These are phyloP conservation scores for Myxozyma monticola DNA, from an alignment of 805 yeast species.

Conservation along the genomic window DNA sequence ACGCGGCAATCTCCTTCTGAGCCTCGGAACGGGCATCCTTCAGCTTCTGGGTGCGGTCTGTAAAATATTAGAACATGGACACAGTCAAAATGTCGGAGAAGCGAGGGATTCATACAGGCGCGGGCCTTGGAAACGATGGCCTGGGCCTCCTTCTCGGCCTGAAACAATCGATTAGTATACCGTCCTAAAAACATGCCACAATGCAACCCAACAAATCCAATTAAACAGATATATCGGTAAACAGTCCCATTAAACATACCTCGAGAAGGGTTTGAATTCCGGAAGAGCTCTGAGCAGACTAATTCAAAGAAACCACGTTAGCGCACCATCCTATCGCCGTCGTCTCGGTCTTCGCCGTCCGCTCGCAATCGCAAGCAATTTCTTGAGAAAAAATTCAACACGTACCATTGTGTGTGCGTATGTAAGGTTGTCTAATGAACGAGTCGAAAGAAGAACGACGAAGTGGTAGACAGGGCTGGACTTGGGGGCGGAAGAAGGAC, in stretches of 20 bases:
- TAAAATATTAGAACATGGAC: neutral
- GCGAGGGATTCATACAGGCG: conserved; percentile 53
- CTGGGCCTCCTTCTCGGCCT: conserved; percentile 98
- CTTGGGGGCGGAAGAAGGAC: no score
- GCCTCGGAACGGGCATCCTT: conserved; percentile 96
- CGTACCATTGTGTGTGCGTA: no score
- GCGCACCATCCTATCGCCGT: no score
- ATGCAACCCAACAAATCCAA: neutral
- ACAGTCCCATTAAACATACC: conserved; percentile 39
- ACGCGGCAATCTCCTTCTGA: conserved; percentile 78
- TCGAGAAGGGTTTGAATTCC: conserved; percentile 72
- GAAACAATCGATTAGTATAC: no score
- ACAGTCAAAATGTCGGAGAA: neutral
- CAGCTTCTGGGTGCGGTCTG: conserved; percentile 77
- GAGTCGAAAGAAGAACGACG: no score
- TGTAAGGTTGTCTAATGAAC: no score
- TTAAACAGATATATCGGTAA: neutral
- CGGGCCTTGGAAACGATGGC: conserved; percentile 92
- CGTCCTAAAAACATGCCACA: no score
- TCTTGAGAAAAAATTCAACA: no score
- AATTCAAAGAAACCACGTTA: neutral
- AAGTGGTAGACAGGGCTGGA: no score
- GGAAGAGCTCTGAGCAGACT: conserved; percentile 49
- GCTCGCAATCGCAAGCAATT: no score
- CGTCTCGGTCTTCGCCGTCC: no score